Evolutionary conservation across 192 early-diverging fungal genomes (phyloP), one percentile per base, ranked within the genome.

Genomic region (Chytriomyces sp.): DNA sequence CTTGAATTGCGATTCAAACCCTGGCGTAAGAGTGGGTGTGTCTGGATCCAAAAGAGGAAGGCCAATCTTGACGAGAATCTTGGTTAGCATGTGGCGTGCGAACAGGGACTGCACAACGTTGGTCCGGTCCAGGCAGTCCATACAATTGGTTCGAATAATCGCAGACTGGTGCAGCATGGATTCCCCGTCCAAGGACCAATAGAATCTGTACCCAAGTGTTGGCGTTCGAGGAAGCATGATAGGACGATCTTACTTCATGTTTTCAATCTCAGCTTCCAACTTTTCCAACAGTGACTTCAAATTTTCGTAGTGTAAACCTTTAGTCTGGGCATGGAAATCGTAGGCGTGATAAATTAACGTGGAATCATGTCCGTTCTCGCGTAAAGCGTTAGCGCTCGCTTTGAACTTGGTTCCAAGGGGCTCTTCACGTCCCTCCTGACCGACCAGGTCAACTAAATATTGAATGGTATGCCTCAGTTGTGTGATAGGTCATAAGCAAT

Each of bases 51-150:
- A 22, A 14, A 49, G 44, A n/a, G 44, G 44, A 22, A 49, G 17
- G 12, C 60, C 60, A 17, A 58, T 14, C 30, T 31, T n/a, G 30
- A 58, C 56, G 4, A 58, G 56, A 28, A 58, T 58, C 28, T 58
- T 58, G 56, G 22, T 58, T 55, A 99, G 82, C 1, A 90, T 73
- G 58, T 75, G 80, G 32, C 90, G 85, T 12, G 96, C 93, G 36
- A 99, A 78, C 36, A 95, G 90, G 26, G 89, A 91, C 74, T 99
- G 98, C 26, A 98, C 95, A 31, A 99, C 96, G 75, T 99, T 99
- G 32, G 98, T 99, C 71, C 98, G 90, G 77, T 99, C 98, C 53
- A 99, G 81, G 77, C 98, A 99, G 81, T 99, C 98, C 91, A 99
- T 96, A 79, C 98, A 99, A 77, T 99, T 99, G 4, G 95, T 91